Evolutionary conservation across 1,284 basidiomycete genomes (phyloP).

Genomic region (Entoloma clypeatum): DNA sequence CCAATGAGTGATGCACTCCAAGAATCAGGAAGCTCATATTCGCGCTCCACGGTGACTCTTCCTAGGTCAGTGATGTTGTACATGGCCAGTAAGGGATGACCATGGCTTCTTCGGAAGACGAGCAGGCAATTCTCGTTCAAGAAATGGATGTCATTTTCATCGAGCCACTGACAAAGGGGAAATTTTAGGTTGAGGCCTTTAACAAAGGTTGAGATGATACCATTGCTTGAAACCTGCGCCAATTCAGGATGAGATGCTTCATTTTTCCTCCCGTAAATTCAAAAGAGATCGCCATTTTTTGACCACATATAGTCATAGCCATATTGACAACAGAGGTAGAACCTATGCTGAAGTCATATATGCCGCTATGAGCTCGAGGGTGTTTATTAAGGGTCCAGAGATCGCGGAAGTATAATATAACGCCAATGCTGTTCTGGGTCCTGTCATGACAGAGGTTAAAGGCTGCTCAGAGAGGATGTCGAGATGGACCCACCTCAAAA

Average conservation of each 20-base stretch:
- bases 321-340: slow-evolving; percentile 32
- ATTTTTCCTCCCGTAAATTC: slow-evolving; percentile 36
- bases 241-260: slow-evolving; percentile 44
- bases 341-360: slow-evolving; percentile 37
- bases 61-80: slow-evolving; percentile 42
- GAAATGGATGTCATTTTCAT: slow-evolving; percentile 42
- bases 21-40: slow-evolving; percentile 43
- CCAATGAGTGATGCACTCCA: slow-evolving; percentile 39
- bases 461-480: slow-evolving; percentile 8
- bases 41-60: slow-evolving; percentile 37
- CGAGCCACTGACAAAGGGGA: slow-evolving; percentile 37
- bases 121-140: slow-evolving; percentile 40
- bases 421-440: slow-evolving; percentile 34
- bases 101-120: slow-evolving; percentile 34
- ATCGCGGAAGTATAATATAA: slow-evolving; percentile 43
- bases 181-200: background rate
- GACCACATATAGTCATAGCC: slow-evolving; percentile 36
- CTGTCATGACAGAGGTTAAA: slow-evolving; percentile 16
- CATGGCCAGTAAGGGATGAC: slow-evolving; percentile 34
- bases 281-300: slow-evolving; percentile 38
- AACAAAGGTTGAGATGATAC: slow-evolving; percentile 23
- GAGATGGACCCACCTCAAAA: slow-evolving; percentile 36
- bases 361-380: slow-evolving; percentile 32
- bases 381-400: slow-evolving; percentile 44
- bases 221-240: slow-evolving; percentile 41